A percentile compares a stretch with the other conserved stretches of the same genome.
Conservation (phyloP, 345 rosid genomes). For the Reutealis trisperma region DNA sequence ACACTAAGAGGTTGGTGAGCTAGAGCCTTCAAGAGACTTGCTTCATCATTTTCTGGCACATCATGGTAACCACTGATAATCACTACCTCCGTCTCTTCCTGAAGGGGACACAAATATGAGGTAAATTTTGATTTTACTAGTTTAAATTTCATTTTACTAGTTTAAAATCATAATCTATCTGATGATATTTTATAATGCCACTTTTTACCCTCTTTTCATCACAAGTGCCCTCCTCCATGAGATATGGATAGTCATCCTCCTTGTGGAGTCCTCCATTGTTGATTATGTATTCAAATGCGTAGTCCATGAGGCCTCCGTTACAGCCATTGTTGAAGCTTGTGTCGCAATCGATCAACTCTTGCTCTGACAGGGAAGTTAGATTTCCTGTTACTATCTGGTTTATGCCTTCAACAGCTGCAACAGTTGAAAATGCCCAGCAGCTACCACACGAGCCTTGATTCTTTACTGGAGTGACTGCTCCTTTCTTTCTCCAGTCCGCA, state of each 20-base stretch:
- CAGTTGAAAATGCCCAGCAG: constrained; percentile 72
- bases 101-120: background rate
- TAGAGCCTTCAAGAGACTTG: constrained; percentile 51
- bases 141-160: background rate
- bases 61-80: constrained; percentile 55
- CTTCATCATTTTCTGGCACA: constrained; percentile 49
- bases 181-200: background rate
- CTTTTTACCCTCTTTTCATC: constrained; percentile 43
- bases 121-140: background rate
- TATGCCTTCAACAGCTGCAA: constrained; percentile 67
- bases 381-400: constrained; percentile 63
- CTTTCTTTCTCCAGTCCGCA: constrained; percentile 81
- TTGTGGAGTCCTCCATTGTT: constrained; percentile 54
- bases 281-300: constrained; percentile 49
- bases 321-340: constrained; percentile 50
- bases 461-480: constrained; percentile 71
- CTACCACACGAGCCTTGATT: constrained; percentile 86
- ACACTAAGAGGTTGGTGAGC: constrained; percentile 62
- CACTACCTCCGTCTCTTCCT: constrained; percentile 46
- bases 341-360: constrained; percentile 62
- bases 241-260: constrained; percentile 68
- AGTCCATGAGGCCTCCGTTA: constrained; percentile 67
- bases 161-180: too few relatives aligned
- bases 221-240: constrained; percentile 66
- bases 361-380: constrained; percentile 57